Base-by-base conservation (phyloP, 2,329 filamentous ascomycete genomes). In the Fusarium caatingaense region DNA sequence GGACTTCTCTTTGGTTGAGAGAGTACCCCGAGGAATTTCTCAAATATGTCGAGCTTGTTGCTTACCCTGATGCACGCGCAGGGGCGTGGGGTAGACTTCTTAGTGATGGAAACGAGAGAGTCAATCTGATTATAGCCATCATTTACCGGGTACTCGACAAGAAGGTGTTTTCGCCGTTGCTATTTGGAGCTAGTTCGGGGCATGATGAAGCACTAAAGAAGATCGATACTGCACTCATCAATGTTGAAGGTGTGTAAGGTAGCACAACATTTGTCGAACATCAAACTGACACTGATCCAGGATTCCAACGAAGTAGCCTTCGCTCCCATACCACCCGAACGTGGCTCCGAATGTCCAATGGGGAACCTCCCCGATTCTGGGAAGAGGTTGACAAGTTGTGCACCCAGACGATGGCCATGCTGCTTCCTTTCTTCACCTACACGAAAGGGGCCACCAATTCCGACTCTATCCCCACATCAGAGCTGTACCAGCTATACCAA, bases 121-220 rank as follows among this genome's bases (percentile, higher is more conserved):
- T 51, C 30, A 68, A 60, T 11, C 69, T 80, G 2, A 56, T 80
- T 40, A 50, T 69, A 21, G 78, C 74, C 6, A 70, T 78, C n/a
- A 66, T 80, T 27, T 72, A 77, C 66, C 74, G 64, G 64, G 58
- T 77, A 34, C 61, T 79, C 18, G 71, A 77, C 12, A 61, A 60
- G 6, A 53, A 72, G 2, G 64, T 78, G 20, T 77, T 80, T 20
- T 76, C 74, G 8, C 50, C 60, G 15, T 64, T 78, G 10, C 68
- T 80, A 5, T 80, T 80, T 64, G 79, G 78, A 13, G 77, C 78
- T 21, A 58, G 60, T 18, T 18, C 63, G 4, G 68, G 70, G n/a
- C 76, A 79, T 51, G 40, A 41, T 30, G 58, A 66, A 50, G 48
- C 67, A 4, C 65, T 80, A 5, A 34, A 58, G 12, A 60, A 60